Conservation (phyloP, 345 rosid species). For the Syzygium aqueum region DNA sequence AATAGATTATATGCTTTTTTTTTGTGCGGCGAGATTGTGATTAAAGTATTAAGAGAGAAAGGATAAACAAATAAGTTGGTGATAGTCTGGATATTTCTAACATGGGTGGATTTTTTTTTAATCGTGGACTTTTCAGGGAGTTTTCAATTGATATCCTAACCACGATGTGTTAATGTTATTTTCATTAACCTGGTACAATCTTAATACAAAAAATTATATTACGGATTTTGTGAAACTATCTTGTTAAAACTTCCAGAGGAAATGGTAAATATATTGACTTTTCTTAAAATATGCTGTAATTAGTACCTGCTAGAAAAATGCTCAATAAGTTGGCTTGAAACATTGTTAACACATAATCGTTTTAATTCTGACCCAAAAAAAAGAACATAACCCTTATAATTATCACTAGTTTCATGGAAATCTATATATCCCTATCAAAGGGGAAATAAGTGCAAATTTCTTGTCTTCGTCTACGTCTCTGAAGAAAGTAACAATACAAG, state of each 20-base stretch:
- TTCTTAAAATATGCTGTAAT: background rate
- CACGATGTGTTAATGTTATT: background rate
- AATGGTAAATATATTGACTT: background rate
- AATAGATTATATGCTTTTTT: too few relatives aligned
- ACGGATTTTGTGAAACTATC: background rate
- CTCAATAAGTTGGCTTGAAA: too few relatives aligned
- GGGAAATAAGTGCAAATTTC: too few relatives aligned
- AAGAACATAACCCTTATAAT: too few relatives aligned
- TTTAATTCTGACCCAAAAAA: too few relatives aligned
- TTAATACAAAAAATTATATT: background rate
- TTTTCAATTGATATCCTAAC: background rate
- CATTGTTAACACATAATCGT: too few relatives aligned
- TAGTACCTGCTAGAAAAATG: too few relatives aligned
- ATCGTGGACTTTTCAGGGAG: background rate
- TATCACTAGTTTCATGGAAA: too few relatives aligned
- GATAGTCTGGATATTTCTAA: background rate
- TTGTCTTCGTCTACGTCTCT: too few relatives aligned
- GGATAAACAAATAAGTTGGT: background rate
- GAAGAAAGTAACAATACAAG: too few relatives aligned
- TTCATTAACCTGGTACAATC: background rate
- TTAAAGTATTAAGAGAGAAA: background rate
- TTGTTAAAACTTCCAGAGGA: background rate
- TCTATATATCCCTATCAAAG: too few relatives aligned
- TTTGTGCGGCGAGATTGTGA: background rate
- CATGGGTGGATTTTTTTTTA: background rate